Conservation (phyloP, 345 rosid species). For the Lepidium sativum region DNA sequence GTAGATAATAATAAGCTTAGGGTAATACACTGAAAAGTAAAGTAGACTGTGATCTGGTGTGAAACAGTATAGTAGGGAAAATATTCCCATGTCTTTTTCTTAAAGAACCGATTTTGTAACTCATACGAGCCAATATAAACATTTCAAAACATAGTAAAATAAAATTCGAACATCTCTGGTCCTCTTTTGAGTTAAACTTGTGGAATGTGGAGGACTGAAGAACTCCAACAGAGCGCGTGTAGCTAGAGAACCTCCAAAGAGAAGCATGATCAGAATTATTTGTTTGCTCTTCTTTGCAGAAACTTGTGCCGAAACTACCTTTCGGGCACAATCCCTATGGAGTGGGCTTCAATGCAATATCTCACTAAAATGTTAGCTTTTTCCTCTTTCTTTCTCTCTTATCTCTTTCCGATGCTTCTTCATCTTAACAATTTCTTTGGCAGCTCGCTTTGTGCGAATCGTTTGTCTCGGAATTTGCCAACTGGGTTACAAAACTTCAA, state of each 20-base stretch:
- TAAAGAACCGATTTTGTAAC: no score
- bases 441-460: conserved; percentile 41
- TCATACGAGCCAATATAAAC: no score
- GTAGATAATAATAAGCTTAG: no score
- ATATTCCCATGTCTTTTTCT: no score
- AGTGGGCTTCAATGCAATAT: conserved; percentile 37
- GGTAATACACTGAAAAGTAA: no score
- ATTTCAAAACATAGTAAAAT: background rate
- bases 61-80: no score
- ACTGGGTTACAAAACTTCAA: conserved; percentile 34
- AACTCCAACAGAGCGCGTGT: background rate
- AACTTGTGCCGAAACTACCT: conserved; percentile 32
- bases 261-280: background rate
- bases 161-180: background rate
- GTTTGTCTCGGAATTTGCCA: conserved; percentile 44
- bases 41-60: no score
- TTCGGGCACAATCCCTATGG: conserved; percentile 39
- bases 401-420: background rate
- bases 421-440: background rate
- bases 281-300: background rate
- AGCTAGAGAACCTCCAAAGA: background rate
- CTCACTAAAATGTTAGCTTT: conserved; percentile 37
- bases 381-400: background rate
- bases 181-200: no score
- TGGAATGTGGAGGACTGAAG: background rate